A percentile compares a stretch with the other conserved stretches of the same genome.
phyloP scores from a whole-genome alignment of 2,329 filamentous ascomycete genomes.

The Neoarthrinium moseri region DNA sequence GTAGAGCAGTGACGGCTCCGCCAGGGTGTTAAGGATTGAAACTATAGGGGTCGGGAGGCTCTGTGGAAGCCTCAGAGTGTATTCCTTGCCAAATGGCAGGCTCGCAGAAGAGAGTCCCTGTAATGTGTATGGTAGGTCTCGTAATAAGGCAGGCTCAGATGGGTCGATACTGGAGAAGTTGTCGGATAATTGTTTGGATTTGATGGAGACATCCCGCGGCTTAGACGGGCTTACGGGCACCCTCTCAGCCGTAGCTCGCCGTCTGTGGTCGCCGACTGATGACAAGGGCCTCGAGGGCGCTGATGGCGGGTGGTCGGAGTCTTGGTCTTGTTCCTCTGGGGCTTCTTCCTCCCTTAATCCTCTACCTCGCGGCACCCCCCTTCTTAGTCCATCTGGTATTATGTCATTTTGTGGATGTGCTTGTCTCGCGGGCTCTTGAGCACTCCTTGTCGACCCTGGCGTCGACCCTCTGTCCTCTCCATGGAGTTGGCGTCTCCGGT shows the following conservation, averaged over 20 bases:
- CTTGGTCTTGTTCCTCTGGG: constrained; percentile 2
- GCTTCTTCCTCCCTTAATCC: not conserved
- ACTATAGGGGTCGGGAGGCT: constrained; percentile 82
- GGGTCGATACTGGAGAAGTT: constrained; percentile 59
- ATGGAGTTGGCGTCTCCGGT: constrained; percentile 17
- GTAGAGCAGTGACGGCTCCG: constrained; percentile 93
- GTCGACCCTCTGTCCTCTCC: constrained; percentile 17
- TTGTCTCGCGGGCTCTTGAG: not conserved
- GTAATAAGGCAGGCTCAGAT: constrained; percentile 64
- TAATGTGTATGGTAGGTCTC: constrained; percentile 87
- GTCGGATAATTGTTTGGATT: constrained; percentile 56
- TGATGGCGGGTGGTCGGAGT: constrained; percentile 17
- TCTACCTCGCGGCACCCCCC: constrained; percentile 2
- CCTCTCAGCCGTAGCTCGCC: constrained; percentile 20
- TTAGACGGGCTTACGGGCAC: constrained; percentile 22
- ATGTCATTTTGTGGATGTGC: constrained; percentile 5
- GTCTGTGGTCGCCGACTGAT: constrained; percentile 24
- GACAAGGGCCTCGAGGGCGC: constrained; percentile 7
- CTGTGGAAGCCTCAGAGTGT: constrained; percentile 71
- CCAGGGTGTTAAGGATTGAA: constrained; percentile 82
- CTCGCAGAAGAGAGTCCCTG: constrained; percentile 89
- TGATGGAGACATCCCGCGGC: constrained; percentile 50
- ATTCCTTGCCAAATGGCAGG: constrained; percentile 69
- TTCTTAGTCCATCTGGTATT: constrained; percentile 2
- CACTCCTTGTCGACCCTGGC: constrained; percentile 13